Conservation (phyloP, 768 basidiomycete genomes). For the Crucibulum laeve region DNA sequence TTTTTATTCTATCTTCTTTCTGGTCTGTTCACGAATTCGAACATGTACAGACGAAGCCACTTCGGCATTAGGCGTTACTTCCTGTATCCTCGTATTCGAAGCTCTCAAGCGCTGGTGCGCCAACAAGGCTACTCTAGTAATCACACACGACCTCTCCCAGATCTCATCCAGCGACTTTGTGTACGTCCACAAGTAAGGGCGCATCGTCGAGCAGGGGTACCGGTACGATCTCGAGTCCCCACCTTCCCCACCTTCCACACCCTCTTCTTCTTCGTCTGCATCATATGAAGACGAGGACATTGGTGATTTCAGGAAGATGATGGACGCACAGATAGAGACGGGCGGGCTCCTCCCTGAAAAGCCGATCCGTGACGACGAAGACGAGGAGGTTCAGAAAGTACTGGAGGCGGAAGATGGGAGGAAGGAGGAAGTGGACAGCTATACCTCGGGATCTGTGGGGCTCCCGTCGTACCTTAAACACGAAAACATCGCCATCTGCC, state of each 20-base stretch:
- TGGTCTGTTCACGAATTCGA: constrained; percentile 31
- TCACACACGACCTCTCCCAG: constrained; percentile 93
- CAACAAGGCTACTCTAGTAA: constrained; percentile 86
- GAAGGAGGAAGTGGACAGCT: constrained; percentile 31
- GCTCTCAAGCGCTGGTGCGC: constrained; percentile 63
- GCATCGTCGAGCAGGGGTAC: constrained; percentile 84
- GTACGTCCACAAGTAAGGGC: constrained; percentile 83
- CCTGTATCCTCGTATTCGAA: constrained; percentile 80
- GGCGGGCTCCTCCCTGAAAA: constrained; percentile 48
- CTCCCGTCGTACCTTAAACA: constrained; percentile 27
- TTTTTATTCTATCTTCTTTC: constrained; percentile 17
- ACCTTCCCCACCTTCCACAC: constrained; percentile 2
- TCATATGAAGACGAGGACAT: constrained; percentile 15
- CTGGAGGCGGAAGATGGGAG: constrained; percentile 40
- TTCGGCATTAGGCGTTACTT: constrained; percentile 81
- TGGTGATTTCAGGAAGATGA: constrained; percentile 75
- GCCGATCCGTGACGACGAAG: constrained; percentile 25
- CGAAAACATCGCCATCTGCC: constrained; percentile 44
- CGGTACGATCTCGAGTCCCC: constrained; percentile 65
- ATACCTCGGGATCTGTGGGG: too few species aligned
- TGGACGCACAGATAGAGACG: constrained; percentile 45
- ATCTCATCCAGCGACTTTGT: constrained; percentile 78
- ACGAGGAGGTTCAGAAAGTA: constrained; percentile 25
- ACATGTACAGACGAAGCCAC: constrained; percentile 67
- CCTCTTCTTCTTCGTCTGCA: constrained; percentile 2